Base-by-base conservation (phyloP, 805 yeast species). In the Cyberlindnera bimundalis region DNA sequence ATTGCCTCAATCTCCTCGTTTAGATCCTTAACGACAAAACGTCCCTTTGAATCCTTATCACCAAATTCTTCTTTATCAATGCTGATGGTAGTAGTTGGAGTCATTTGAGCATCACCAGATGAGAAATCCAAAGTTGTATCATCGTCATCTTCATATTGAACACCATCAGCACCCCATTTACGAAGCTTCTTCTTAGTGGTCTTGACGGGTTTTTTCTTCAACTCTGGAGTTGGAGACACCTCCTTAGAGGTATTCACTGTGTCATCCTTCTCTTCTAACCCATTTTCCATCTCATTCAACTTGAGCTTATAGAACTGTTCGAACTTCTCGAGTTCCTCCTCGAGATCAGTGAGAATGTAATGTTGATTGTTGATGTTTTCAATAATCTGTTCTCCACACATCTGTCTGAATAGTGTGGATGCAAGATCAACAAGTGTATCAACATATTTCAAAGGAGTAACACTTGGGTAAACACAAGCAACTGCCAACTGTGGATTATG, bases 111-210 rank as follows among this genome's bases (percentile, higher is more conserved):
- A 4, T 29, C 58, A 6, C 56, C 53, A 1, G 56, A 47, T 0
- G 90, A 81, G 52, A 79, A 82, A 54, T 83, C 90, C 32, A 83
- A 29, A 11, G 65, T 64, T 15, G 67, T 73, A 16, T 33, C 48
- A 2, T 59, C 65, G 10, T 60, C 68, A 12, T 61, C 64, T 25
- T 77, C 83, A 36, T 66, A 70, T 20, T 29, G 37, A 24, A 64
- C 50, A 6, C 89, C 90, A 52, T 79, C 83, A 23, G 74, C 74
- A 19, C 75, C 81, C 87, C 87, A 81, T 54, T 73, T 79, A 53
- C 91, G 71, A 24, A 67, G 62, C 56, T 67, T 70, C 56, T 78
- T 76, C 41, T 54, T 57, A 1, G 27, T 46, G 30, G 33, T 50
- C 50, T 23, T 38, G 42, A 46, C 23, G 40, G 25, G 43, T 25